phyloP scores from a whole-genome alignment of 1,284 basidiomycete genomes.

The Rhodofomes roseus region DNA sequence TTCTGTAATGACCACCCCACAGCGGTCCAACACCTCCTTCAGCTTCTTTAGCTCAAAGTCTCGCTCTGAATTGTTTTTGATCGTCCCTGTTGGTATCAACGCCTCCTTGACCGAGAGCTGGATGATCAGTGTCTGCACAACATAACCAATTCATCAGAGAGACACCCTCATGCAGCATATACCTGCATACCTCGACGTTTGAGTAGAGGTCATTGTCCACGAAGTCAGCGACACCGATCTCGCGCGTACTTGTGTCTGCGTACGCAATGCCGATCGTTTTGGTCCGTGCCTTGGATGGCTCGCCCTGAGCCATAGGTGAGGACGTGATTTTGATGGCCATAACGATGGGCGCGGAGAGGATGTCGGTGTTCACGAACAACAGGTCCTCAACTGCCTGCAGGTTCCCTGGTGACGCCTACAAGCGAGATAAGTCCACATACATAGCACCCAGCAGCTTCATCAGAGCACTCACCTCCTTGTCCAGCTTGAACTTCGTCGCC shows the following conservation, averaged over 20 bases:
- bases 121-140: conserved; percentile 81
- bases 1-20: conserved; percentile 88
- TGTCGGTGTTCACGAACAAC: conserved; percentile 82
- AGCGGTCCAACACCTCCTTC: conserved; percentile 82
- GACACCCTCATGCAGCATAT: neutral
- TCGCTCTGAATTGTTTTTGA: conserved; percentile 64
- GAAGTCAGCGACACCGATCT: conserved; percentile 83
- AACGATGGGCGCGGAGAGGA: conserved; percentile 85
- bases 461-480: conserved; percentile 64
- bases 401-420: conserved; percentile 93
- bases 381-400: conserved; percentile 92
- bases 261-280: conserved; percentile 72
- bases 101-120: conserved; percentile 98
- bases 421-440: neutral
- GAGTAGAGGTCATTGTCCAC: conserved; percentile 95
- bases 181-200: conserved; percentile 77
- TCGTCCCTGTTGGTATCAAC: conserved; percentile 66
- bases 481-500: conserved; percentile 66
- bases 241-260: conserved; percentile 71
- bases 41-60: conserved; percentile 89
- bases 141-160: too few species aligned
- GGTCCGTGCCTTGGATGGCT: conserved; percentile 45
- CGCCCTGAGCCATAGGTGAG: conserved; percentile 38
- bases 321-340: conserved; percentile 83
- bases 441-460: neutral